Base-by-base conservation (phyloP, 1,284 basidiomycete species). In the Trichosporon ovoides region DNA sequence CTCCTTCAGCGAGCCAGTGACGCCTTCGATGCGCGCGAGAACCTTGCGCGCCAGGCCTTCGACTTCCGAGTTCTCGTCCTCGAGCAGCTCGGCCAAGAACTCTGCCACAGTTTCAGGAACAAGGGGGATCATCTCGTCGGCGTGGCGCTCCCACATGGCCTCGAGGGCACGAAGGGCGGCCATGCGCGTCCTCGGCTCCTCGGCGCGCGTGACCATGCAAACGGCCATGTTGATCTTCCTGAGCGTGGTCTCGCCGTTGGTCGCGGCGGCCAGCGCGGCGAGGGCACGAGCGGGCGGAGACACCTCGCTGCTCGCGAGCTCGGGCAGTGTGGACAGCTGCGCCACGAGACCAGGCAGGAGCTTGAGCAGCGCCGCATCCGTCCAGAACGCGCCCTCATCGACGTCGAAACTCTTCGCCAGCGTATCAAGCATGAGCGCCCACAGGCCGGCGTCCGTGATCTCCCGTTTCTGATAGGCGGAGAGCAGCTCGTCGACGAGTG, bases 321-420 rank as follows among this genome's bases (percentile, higher is more conserved):
- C 52, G 12, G 58, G 58, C 36, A 61, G 52, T 7, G 55, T 36
- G n/a, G 37, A 36, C 28, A 90, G 78, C 76, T 94, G 91, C 22
- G 81, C 77, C 18, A 88, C 79, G 22, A 93, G 71, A 0, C 82
- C 78, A 1, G 82, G 74, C 1, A 84, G 73, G 14, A 91, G 75
- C 63, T 84, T 83, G 18, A 84, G 81, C 19, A 91, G 76, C 58
- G 87, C 87, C 63, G 89, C 85, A 59, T 91, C 86, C 22, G 88
- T 85, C 94, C 93, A 97, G 81, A 89, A 96, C 9, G 80, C 90
- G 66, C 87, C 87, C 65, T 96, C 89, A 70, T 98, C 94, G 40
- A 83, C 83, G 55, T 80, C 80, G 58, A 96, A 82, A 22, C 87
- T 87, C 67, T 87, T 87, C 2, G 82, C 81, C 6, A 97, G 70